A percentile compares a stretch with the other conserved stretches of the same genome.
Conservation (phyloP, 257 asterid genomes). For the Solanum chilense region DNA sequence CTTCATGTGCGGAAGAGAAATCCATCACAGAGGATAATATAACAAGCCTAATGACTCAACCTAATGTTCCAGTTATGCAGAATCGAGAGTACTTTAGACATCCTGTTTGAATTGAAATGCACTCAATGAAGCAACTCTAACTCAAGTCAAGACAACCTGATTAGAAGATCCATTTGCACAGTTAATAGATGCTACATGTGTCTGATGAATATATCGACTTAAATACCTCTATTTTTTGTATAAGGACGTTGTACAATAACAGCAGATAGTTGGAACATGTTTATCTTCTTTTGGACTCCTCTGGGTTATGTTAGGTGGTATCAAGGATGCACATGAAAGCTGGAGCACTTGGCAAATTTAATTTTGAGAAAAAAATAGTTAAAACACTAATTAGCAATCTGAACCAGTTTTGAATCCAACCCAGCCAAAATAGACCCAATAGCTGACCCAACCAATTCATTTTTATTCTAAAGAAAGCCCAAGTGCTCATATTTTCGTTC, state of each 20-base stretch:
- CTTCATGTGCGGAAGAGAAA: neutral
- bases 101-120: neutral
- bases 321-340: neutral
- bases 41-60: neutral
- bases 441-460: neutral
- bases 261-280: neutral
- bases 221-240: neutral
- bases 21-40: neutral
- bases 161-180: neutral
- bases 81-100: neutral
- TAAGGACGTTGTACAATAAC: neutral
- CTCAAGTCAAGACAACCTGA: neutral
- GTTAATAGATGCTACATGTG: neutral
- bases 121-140: neutral
- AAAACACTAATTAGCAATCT: neutral
- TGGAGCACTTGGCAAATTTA: neutral
- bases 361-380: neutral
- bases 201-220: neutral
- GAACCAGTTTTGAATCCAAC: neutral
- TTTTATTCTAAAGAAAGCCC: neutral
- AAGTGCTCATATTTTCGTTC: neutral
- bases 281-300: neutral
- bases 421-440: neutral
- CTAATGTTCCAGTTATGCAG: neutral
- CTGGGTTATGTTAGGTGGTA: neutral